Conservation (phyloP, 2,329 filamentous ascomycete species). For the Sclerotinia sclerotiorum region DNA sequence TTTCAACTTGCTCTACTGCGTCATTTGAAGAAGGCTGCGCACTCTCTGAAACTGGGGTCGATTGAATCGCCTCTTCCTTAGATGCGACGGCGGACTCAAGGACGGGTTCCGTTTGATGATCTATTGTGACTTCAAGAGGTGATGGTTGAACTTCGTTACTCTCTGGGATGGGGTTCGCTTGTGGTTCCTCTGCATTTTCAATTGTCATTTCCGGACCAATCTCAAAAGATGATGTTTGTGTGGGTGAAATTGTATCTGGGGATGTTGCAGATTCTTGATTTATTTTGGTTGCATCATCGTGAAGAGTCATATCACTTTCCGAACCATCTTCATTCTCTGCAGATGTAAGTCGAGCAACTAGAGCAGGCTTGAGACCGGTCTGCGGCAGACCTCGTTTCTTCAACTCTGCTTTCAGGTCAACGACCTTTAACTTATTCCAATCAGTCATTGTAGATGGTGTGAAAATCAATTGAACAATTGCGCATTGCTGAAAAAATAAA, state of each 20-base stretch:
- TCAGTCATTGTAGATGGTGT: slow-evolving; percentile 46
- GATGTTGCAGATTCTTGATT: slow-evolving; percentile 32
- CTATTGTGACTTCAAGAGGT: slow-evolving; percentile 1
- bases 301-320: slow-evolving; percentile 38
- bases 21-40: background rate
- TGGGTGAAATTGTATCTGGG: slow-evolving; percentile 32
- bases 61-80: background rate
- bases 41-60: background rate
- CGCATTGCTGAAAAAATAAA: slow-evolving; percentile 2
- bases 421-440: slow-evolving; percentile 65
- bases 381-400: slow-evolving; percentile 69
- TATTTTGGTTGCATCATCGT: slow-evolving; percentile 33
- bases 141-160: slow-evolving; percentile 6
- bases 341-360: slow-evolving; percentile 62
- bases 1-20: background rate
- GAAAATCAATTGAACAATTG: background rate
- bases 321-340: slow-evolving; percentile 44
- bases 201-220: background rate
- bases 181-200: background rate
- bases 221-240: slow-evolving; percentile 23
- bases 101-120: slow-evolving; percentile 17
- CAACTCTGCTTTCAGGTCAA: slow-evolving; percentile 72
- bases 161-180: background rate
- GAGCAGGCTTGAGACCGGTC: slow-evolving; percentile 69
- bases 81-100: slow-evolving; percentile 17